These are phyloP conservation scores for Brassica balearica DNA, from an alignment of 441 rosid genomes.

Conservation along the genomic window DNA sequence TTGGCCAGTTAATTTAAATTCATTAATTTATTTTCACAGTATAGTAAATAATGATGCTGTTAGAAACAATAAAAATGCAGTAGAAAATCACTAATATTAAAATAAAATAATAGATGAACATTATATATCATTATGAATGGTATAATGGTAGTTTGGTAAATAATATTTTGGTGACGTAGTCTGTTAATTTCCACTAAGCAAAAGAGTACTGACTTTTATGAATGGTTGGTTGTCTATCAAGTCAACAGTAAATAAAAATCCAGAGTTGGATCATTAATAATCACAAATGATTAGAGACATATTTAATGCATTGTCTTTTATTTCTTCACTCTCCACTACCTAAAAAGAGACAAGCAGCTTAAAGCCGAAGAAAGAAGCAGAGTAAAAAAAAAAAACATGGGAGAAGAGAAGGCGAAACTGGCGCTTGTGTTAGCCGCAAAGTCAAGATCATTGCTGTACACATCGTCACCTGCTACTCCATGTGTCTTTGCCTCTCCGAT, in stretches of 20 bases:
- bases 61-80: too few species aligned
- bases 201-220: constrained; percentile 39
- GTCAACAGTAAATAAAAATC: constrained; percentile 20
- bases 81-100: too few species aligned
- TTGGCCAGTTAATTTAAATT: too few species aligned
- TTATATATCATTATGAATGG: too few species aligned
- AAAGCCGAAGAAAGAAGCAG: constrained; percentile 2
- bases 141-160: background rate
- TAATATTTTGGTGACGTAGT: background rate
- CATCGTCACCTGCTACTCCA: constrained; percentile 61
- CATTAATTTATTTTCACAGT: background rate
- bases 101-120: too few species aligned
- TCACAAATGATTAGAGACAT: constrained; percentile 28
- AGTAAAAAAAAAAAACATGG: constrained; percentile 38
- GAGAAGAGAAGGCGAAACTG: constrained; percentile 48
- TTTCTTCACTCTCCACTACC: constrained; percentile 40
- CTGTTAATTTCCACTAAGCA: constrained; percentile 8
- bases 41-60: background rate
- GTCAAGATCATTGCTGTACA: constrained; percentile 37
- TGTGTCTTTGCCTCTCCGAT: constrained; percentile 68
- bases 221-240: constrained; percentile 27
- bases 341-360: background rate
- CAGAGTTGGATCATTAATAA: constrained; percentile 37
- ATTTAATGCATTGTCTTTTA: constrained; percentile 37
- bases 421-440: constrained; percentile 48